Percentiles rank a stretch among this genome's conserved stretches.
Evolutionary conservation across 164 flowering plant genomes (phyloP).

Genomic region (Kingdonia uniflora): DNA sequence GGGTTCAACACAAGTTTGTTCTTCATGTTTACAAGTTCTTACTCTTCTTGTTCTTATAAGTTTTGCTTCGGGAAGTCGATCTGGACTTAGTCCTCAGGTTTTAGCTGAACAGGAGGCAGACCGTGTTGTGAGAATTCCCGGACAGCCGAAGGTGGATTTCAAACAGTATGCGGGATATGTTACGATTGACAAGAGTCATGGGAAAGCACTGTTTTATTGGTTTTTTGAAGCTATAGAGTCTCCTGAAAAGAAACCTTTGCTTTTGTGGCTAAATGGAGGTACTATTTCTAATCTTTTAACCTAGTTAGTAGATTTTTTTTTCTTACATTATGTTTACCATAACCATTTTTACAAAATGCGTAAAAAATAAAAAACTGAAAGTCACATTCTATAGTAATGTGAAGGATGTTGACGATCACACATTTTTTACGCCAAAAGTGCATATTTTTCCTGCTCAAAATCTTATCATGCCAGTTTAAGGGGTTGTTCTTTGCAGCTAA

Average conservation of each 20-base stretch:
- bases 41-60: background rate
- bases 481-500: no score
- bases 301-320: no score
- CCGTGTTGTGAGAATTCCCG: constrained; percentile 4
- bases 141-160: constrained; percentile 9
- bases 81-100: constrained; percentile 2
- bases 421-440: no score
- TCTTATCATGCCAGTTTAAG: no score
- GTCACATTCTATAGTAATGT: no score
- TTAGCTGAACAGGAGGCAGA: constrained; percentile 11
- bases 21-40: background rate
- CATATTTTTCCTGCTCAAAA: no score
- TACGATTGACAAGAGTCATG: constrained; percentile 1
- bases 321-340: no score
- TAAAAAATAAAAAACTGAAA: no score
- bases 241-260: constrained; percentile 3
- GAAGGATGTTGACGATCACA: no score
- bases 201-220: constrained; percentile 12
- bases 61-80: background rate
- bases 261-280: constrained; percentile 17
- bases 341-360: background rate
- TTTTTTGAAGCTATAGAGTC: constrained; percentile 10
- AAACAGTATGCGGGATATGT: constrained; percentile 10
- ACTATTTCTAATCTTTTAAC: background rate
- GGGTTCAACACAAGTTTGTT: no score